Evolutionary conservation across 2,329 filamentous ascomycete genomes (phyloP).

Genomic region (Biscogniauxia mediterranea): DNA sequence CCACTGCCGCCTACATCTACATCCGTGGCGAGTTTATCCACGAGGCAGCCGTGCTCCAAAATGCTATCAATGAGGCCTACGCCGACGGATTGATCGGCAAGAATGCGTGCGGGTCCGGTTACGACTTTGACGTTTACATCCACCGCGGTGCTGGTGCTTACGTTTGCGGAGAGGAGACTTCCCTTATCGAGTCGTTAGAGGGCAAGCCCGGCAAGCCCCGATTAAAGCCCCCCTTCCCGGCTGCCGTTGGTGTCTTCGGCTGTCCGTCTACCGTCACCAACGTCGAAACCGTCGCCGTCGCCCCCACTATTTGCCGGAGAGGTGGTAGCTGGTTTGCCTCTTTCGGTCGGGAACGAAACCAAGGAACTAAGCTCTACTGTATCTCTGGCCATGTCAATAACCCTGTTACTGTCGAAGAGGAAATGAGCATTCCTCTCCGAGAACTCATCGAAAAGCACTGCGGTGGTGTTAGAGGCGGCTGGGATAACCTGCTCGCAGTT

Average conservation of each 20-base stretch:
- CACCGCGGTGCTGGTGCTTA: slow-evolving; percentile 98
- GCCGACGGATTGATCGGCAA: slow-evolving; percentile 92
- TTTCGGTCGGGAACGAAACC: slow-evolving; percentile 94
- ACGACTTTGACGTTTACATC: slow-evolving; percentile 96
- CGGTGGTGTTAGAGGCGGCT: slow-evolving; percentile 91
- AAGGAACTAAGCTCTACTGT: slow-evolving; percentile 96
- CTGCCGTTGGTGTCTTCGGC: slow-evolving; percentile 94
- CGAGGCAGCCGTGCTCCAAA: slow-evolving; percentile 89
- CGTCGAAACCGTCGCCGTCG: slow-evolving; percentile 94
- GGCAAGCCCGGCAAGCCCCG: slow-evolving; percentile 98
- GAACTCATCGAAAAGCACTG: slow-evolving; percentile 99
- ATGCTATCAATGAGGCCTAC: slow-evolving; percentile 97
- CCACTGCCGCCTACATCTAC: slow-evolving; percentile 97
- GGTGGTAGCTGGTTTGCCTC: slow-evolving; percentile 89
- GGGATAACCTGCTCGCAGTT: slow-evolving; percentile 94
- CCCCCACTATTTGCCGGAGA: slow-evolving; percentile 91
- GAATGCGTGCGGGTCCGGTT: slow-evolving; percentile 95
- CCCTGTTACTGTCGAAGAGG: slow-evolving; percentile 95
- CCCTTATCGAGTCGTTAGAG: slow-evolving; percentile 95
- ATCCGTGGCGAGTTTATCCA: slow-evolving; percentile 98
- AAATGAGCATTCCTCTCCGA: slow-evolving; percentile 95
- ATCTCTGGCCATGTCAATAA: slow-evolving; percentile 99
- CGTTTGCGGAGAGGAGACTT: slow-evolving; percentile 97
- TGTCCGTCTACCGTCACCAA: slow-evolving; percentile 98
- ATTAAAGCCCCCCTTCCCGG: slow-evolving; percentile 97